phyloP scores from a whole-genome alignment of 1,284 basidiomycete genomes.

The Cutaneotrichosporon cutaneum region DNA sequence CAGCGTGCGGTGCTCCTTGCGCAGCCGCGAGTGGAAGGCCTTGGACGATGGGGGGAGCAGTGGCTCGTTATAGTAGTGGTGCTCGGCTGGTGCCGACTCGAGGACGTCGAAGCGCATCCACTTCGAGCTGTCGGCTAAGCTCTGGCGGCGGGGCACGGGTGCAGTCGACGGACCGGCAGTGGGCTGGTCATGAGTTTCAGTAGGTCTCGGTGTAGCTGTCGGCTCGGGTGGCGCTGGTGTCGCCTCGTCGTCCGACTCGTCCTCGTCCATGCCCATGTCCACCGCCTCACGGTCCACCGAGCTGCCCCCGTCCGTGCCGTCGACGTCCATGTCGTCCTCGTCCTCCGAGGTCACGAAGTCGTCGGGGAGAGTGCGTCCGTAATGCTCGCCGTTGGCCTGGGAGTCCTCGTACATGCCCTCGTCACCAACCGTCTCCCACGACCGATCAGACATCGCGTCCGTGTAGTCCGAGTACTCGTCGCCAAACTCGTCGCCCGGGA shows the following conservation, averaged over 20 bases:
- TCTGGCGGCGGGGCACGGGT: slow-evolving; percentile 1
- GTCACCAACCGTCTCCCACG: slow-evolving; percentile 35
- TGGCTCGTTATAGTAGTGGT: slow-evolving; percentile 66
- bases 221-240: background rate
- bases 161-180: slow-evolving; percentile 16
- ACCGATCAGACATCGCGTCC: slow-evolving; percentile 28
- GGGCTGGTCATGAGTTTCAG: background rate
- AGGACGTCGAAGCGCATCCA: slow-evolving; percentile 79
- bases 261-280: slow-evolving; percentile 9
- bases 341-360: background rate
- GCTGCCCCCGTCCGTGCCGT: slow-evolving; percentile 26
- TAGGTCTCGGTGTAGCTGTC: background rate
- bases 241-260: slow-evolving; percentile 1
- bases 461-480: slow-evolving; percentile 30
- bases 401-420: slow-evolving; percentile 8
- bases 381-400: background rate
- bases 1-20: slow-evolving; percentile 79
- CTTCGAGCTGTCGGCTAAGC: slow-evolving; percentile 26
- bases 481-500: slow-evolving; percentile 29
- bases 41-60: slow-evolving; percentile 62
- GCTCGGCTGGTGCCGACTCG: slow-evolving; percentile 70
- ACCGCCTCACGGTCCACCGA: slow-evolving; percentile 24
- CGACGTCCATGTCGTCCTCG: slow-evolving; percentile 20
- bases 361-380: background rate
- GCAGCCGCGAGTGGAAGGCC: slow-evolving; percentile 69